Percentiles rank a stretch among this genome's conserved stretches.
Conservation (phyloP, 768 basidiomycete species). For the Kwoniella sp. region DNA sequence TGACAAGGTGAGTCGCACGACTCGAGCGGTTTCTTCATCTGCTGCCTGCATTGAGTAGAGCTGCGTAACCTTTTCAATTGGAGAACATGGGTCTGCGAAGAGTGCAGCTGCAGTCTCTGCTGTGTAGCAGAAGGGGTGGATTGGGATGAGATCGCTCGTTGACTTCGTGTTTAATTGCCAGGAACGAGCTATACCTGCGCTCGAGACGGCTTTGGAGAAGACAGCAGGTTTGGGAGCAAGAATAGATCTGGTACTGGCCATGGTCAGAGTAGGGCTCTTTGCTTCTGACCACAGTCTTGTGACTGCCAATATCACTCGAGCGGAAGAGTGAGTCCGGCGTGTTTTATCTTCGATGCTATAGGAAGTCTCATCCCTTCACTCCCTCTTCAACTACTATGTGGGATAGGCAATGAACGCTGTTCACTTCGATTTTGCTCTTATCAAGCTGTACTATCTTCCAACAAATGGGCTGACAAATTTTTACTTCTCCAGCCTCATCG, state of each 20-base stretch:
- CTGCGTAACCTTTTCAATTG: no score
- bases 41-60: no score
- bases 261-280: conserved; percentile 88
- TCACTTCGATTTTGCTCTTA: no score
- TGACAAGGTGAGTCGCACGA: conserved; percentile 67
- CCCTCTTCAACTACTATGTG: not conserved
- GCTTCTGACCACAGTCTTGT: conserved; percentile 76
- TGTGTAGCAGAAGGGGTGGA: no score
- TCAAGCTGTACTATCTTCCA: no score
- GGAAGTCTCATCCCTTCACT: not conserved
- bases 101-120: no score
- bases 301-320: conserved; percentile 70
- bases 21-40: no score
- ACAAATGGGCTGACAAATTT: no score
- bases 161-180: conserved; percentile 53
- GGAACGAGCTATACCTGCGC: conserved; percentile 79
- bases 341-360: no score
- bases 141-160: no score
- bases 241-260: conserved; percentile 87
- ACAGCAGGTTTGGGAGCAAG: conserved; percentile 88
- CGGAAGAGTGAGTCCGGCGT: conserved; percentile 69
- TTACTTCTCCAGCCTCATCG: conserved; percentile 67
- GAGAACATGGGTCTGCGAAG: no score
- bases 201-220: conserved; percentile 82
- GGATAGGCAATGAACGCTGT: no score